Base-by-base conservation (phyloP, 805 yeast species). In the Vanderwaltozyma yarrowii region DNA sequence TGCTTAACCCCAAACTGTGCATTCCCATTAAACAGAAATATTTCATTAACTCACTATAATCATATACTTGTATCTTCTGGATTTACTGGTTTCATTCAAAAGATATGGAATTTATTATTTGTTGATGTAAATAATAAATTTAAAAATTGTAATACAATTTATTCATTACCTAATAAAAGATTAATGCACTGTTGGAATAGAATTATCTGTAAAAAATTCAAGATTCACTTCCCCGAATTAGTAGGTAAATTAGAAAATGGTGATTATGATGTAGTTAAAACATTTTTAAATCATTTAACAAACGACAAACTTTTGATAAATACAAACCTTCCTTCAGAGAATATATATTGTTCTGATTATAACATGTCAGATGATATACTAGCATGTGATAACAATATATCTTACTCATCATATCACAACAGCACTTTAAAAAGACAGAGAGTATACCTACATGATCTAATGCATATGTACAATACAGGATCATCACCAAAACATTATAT, bases 121-220 rank as follows among this genome's bases (percentile, higher is more conserved):
- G 38, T 31, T 21, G 23, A 21, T 30, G 20, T 14, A 8, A 25
- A 31, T 31, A 19, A 15, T 4, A 24, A n/a, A n/a, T n/a, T n/a
- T n/a, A n/a, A n/a, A n/a, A n/a, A n/a, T n/a, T n/a, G n/a, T n/a
- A n/a, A n/a, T n/a, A n/a, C n/a, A n/a, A n/a, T n/a, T n/a, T n/a
- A n/a, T n/a, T n/a, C n/a, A n/a, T 21, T 21, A 21, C 9, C 18
- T 27, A 29, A 24, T 28, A 30, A 30, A 23, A 32, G 37, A 35
- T 19, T 42, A 13, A 17, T 37, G 30, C 34, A 33, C 19, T 55
- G 55, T 7, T 58, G 63, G 63, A 58, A 58, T 39, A 49, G 62
- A 25, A 46, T 54, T 3, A 46, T 56, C 42, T 43, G 47, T 25
- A 49, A 48, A 35, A 54, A 49, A 13, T 58, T 58, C 35, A 54